Conservation (phyloP, 2,329 filamentous ascomycete species). For the Gremmenia infestans region DNA sequence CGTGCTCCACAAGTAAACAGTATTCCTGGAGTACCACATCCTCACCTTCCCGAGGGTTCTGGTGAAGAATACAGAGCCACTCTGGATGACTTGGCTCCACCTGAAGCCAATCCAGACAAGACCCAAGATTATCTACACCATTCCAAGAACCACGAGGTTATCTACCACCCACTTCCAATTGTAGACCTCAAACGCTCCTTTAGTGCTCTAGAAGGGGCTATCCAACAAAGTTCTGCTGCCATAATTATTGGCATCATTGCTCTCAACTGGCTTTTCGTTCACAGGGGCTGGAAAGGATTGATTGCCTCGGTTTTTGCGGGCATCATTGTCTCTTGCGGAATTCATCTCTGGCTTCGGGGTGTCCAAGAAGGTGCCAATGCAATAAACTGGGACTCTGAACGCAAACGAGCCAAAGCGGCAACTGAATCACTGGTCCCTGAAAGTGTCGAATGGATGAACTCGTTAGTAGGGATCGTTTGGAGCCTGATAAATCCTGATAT, state of each 20-base stretch:
- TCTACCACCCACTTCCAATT: constrained; percentile 20
- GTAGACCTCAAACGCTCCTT: constrained; percentile 17
- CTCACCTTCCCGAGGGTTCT: constrained; percentile 9
- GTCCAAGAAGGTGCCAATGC: constrained; percentile 19
- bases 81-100: constrained; percentile 18
- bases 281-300: constrained; percentile 12
- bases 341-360: constrained; percentile 20
- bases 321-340: constrained; percentile 14
- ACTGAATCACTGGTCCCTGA: constrained; percentile 17
- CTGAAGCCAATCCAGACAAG: constrained; percentile 18
- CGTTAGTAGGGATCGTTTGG: constrained; percentile 17
- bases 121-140: constrained; percentile 18
- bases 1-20: background rate
- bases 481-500: constrained; percentile 19
- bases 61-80: constrained; percentile 15
- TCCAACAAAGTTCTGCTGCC: constrained; percentile 9
- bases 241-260: constrained; percentile 11
- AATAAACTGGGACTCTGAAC: constrained; percentile 19
- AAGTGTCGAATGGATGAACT: constrained; percentile 22
- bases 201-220: constrained; percentile 13
- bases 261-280: constrained; percentile 16
- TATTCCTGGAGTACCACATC: background rate
- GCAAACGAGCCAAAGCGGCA: constrained; percentile 13
- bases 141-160: constrained; percentile 16
- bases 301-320: constrained; percentile 13